A percentile compares a stretch with the other conserved stretches of the same genome.
Evolutionary conservation across 2,329 filamentous ascomycete genomes (phyloP).

Genomic region (Tympanopsis confertula): DNA sequence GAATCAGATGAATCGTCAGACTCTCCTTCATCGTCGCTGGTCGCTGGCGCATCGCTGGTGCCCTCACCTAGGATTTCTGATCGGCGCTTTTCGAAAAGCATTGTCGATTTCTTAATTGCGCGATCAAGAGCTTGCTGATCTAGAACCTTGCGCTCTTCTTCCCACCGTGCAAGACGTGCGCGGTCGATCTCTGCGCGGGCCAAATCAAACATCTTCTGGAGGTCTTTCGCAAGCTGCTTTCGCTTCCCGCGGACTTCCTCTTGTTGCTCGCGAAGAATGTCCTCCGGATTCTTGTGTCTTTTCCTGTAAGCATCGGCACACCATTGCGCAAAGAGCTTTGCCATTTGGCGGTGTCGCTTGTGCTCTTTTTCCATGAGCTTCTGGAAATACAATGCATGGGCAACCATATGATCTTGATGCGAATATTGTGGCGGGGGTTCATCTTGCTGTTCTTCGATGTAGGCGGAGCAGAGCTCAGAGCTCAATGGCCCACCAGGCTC

Average conservation of each 20-base stretch:
- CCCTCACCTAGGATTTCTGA: slow-evolving; percentile 29
- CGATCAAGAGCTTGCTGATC: slow-evolving; percentile 61
- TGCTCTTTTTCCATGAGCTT: slow-evolving; percentile 72
- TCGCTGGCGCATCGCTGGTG: slow-evolving; percentile 19
- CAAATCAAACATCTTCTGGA: slow-evolving; percentile 52
- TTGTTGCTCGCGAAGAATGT: slow-evolving; percentile 68
- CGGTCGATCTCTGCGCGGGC: slow-evolving; percentile 50
- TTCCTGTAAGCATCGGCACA: slow-evolving; percentile 66
- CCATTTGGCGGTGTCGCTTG: slow-evolving; percentile 61
- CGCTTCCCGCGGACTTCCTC: slow-evolving; percentile 58
- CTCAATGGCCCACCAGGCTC: slow-evolving; percentile 68
- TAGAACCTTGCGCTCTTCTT: slow-evolving; percentile 51
- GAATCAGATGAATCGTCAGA: slow-evolving; percentile 37
- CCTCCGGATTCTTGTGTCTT: slow-evolving; percentile 64
- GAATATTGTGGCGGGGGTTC: slow-evolving; percentile 71
- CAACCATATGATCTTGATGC: slow-evolving; percentile 75
- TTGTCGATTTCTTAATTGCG: slow-evolving; percentile 61
- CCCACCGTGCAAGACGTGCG: slow-evolving; percentile 47
- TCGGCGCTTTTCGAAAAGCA: slow-evolving; percentile 46
- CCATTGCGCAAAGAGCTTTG: slow-evolving; percentile 69
- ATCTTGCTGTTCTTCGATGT: slow-evolving; percentile 55
- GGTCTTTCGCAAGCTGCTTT: slow-evolving; percentile 52
- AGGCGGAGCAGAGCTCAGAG: slow-evolving; percentile 56
- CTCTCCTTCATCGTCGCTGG: slow-evolving; percentile 29
- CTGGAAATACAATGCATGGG: slow-evolving; percentile 70